These are phyloP conservation scores for Parastagonospora nodorum DNA, from an alignment of 2,329 filamentous ascomycete genomes.

Conservation along the genomic window DNA sequence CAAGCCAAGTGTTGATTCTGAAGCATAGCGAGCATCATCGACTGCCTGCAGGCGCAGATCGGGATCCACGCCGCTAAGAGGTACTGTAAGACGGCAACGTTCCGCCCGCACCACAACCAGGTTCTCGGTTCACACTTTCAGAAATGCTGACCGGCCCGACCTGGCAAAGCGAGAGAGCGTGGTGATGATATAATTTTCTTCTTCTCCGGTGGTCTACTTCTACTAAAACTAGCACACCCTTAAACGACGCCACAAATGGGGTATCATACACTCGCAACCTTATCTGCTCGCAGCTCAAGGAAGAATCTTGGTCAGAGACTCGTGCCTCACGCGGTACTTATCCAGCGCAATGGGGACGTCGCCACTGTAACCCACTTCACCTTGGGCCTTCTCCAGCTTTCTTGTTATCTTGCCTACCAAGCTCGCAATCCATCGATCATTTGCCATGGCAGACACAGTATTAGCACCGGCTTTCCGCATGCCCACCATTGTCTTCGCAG, in stretches of 20 bases:
- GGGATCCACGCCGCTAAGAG: background rate
- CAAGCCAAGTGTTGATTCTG: background rate
- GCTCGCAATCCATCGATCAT: conserved; percentile 61
- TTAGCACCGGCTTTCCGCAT: conserved; percentile 55
- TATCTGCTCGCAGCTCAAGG: conserved; percentile 19
- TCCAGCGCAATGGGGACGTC: conserved; percentile 52
- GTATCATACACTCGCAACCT: conserved; percentile 13
- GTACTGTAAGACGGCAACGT: conserved; percentile 1
- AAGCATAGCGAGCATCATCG: conserved; percentile 3
- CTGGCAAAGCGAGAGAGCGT: no score
- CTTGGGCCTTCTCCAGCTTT: conserved; percentile 55
- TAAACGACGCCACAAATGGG: conserved; percentile 1
- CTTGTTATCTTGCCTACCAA: conserved; percentile 57
- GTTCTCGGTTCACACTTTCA: no score
- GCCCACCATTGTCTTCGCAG: conserved; percentile 49
- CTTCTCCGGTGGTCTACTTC: background rate
- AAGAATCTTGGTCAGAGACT: conserved; percentile 43
- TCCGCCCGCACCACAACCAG: background rate
- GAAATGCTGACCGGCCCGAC: no score
- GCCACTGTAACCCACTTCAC: conserved; percentile 58
- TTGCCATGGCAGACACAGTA: conserved; percentile 51
- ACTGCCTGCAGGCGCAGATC: background rate
- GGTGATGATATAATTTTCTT: background rate
- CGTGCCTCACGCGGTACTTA: conserved; percentile 44
- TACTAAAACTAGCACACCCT: background rate